phyloP scores from a whole-genome alignment of 1,139 yeast species.

The Taphrina populina region DNA sequence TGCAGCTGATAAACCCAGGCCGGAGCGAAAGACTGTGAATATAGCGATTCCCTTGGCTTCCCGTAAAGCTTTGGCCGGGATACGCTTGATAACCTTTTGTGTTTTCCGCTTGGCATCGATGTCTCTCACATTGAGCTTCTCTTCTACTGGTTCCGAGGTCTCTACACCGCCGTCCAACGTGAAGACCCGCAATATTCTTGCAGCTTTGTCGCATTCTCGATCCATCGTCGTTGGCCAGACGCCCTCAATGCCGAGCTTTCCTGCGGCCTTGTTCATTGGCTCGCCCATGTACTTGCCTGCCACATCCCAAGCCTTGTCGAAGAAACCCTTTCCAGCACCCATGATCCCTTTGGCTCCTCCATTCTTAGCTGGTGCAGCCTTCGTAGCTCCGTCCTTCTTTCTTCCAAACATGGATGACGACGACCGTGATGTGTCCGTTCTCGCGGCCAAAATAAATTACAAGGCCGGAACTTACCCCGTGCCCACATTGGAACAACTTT shows the following conservation, averaged over 20 bases:
- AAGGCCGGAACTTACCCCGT: no score
- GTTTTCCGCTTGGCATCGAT: slow-evolving; percentile 24
- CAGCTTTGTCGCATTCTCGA: slow-evolving; percentile 24
- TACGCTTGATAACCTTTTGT: slow-evolving; percentile 28
- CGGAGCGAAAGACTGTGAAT: slow-evolving; percentile 32
- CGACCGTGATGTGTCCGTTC: no score
- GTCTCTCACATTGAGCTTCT: slow-evolving; percentile 12
- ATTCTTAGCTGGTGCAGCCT: no score
- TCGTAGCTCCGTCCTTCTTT: no score
- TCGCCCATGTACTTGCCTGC: slow-evolving; percentile 27
- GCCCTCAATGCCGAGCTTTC: slow-evolving; percentile 22
- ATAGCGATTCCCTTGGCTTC: slow-evolving; percentile 32
- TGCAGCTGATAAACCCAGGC: slow-evolving; percentile 23
- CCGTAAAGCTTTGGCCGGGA: slow-evolving; percentile 24
- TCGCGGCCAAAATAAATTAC: no score
- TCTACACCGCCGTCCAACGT: slow-evolving; percentile 22
- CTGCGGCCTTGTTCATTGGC: slow-evolving; percentile 26
- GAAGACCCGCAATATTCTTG: slow-evolving; percentile 29
- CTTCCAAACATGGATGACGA: no score
- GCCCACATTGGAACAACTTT: no score
- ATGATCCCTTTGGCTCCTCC: no score
- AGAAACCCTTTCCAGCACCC: slow-evolving; percentile 26
- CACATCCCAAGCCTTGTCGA: slow-evolving; percentile 30
- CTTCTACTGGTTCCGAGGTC: slow-evolving; percentile 1
- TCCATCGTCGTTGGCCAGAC: slow-evolving; percentile 31